phyloP scores from a whole-genome alignment of 108 stramenopile species.

The Fistulifera pelliculosa region DNA sequence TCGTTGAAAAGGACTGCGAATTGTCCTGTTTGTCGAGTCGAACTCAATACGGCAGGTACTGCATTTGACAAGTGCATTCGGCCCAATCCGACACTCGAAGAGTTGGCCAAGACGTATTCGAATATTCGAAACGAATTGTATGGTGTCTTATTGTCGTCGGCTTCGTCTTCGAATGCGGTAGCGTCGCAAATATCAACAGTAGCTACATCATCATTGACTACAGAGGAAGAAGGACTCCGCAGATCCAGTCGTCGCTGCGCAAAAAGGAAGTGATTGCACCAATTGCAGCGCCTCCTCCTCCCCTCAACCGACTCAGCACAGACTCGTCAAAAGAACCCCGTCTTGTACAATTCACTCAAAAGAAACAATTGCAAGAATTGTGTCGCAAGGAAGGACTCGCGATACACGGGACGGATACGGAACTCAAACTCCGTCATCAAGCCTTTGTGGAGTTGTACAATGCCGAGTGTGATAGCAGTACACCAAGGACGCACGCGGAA shows the following conservation, averaged over 20 bases:
- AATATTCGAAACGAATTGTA: too few relatives aligned
- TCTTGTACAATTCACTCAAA: constrained; percentile 30
- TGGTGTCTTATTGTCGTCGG: too few relatives aligned
- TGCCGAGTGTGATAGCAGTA: constrained; percentile 40
- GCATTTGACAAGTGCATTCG: too few relatives aligned
- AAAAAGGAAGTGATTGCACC: not conserved
- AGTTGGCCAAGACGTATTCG: too few relatives aligned
- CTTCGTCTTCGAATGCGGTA: not conserved
- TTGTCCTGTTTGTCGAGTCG: too few relatives aligned
- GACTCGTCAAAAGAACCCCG: constrained; percentile 1
- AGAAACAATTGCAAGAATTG: constrained; percentile 27
- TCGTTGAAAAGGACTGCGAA: too few relatives aligned
- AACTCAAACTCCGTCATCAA: constrained; percentile 35
- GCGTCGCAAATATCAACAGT: not conserved
- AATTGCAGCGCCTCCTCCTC: not conserved
- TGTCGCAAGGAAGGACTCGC: constrained; percentile 31
- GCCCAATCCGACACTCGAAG: too few relatives aligned
- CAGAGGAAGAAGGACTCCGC: not conserved
- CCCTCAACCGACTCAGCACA: not conserved
- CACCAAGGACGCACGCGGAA: constrained; percentile 31
- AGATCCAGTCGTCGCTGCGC: not conserved
- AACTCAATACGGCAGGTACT: too few relatives aligned
- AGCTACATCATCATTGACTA: not conserved
- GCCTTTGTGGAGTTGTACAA: constrained; percentile 44
- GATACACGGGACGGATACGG: constrained; percentile 27